A percentile compares a stretch with the other conserved stretches of the same genome.
These are phyloP conservation scores for Phytopythium helicoides DNA, from an alignment of 352 stramenopile species.

Conservation along the genomic window DNA sequence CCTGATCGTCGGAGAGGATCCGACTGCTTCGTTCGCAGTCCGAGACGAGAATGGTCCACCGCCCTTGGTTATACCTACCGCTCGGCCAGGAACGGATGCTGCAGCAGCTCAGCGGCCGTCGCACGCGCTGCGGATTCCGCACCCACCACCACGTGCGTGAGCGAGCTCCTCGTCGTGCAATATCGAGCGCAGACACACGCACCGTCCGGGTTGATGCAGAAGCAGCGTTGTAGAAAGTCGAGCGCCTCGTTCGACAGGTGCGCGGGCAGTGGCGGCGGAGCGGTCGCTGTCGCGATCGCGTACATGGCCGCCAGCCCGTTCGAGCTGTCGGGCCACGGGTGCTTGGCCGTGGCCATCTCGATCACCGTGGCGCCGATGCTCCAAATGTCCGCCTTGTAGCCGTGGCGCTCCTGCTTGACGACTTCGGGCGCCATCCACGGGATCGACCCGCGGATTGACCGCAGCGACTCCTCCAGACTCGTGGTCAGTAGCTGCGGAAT, in stretches of 20 bases:
- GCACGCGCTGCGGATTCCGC: conserved; percentile 41
- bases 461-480: conserved; percentile 79
- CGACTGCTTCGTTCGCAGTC: too few species aligned
- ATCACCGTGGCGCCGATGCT: conserved; percentile 78
- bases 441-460: conserved; percentile 81
- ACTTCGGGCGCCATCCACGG: conserved; percentile 85
- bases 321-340: conserved; percentile 61
- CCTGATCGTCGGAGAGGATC: too few species aligned
- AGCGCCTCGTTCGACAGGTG: conserved; percentile 46
- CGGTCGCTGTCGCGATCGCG: conserved; percentile 54
- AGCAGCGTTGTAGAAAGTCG: conserved; percentile 61
- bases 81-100: conserved; percentile 51
- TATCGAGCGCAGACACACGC: conserved; percentile 8
- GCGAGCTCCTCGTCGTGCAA: neutral
- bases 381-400: conserved; percentile 80
- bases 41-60: too few species aligned
- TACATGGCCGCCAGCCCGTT: conserved; percentile 70
- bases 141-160: neutral
- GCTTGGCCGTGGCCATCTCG: conserved; percentile 76
- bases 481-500: conserved; percentile 76
- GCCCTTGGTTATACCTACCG: too few species aligned
- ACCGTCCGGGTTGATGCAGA: conserved; percentile 75
- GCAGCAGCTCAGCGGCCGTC: conserved; percentile 54
- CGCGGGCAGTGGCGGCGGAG: conserved; percentile 49
- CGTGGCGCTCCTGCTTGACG: conserved; percentile 71